Percentiles rank a stretch among this genome's conserved stretches.
Conservation (phyloP, 139 green algal species). For the Penium margaritaceum region DNA sequence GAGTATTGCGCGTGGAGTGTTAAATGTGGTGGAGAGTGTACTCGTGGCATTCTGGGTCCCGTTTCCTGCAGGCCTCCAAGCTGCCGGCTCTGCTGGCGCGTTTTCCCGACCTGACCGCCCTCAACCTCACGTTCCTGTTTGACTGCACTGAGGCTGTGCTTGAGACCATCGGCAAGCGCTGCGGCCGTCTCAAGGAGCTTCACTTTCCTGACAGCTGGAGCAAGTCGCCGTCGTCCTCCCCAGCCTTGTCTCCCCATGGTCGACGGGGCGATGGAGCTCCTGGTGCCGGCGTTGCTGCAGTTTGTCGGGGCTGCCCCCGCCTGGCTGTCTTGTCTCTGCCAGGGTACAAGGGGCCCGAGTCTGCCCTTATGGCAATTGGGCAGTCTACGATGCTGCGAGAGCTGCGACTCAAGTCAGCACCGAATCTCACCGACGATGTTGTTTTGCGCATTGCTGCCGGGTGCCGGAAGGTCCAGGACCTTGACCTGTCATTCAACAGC, state of each 20-base stretch:
- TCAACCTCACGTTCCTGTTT: slow-evolving; percentile 29
- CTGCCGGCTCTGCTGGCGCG: slow-evolving; percentile 1
- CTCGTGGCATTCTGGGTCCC: too few relatives aligned
- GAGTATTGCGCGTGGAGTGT: too few relatives aligned
- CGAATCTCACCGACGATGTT: slow-evolving; percentile 7
- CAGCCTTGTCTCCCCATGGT: too few relatives aligned
- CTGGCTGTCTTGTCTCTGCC: slow-evolving; percentile 11
- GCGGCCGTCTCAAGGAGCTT: slow-evolving; percentile 13
- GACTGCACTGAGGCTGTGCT: slow-evolving; percentile 25
- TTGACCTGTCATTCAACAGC: slow-evolving; percentile 23
- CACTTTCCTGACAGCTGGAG: slow-evolving; percentile 18
- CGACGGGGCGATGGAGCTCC: slow-evolving; percentile 11
- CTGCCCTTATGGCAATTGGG: slow-evolving; percentile 19
- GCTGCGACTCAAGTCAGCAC: slow-evolving; percentile 7
- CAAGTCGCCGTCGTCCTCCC: too few relatives aligned
- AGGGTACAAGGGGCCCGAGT: slow-evolving; percentile 23
- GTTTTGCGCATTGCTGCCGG: slow-evolving; percentile 7
- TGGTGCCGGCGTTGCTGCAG: slow-evolving; percentile 1
- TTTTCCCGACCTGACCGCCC: not conserved
- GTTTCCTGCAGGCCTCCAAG: slow-evolving; percentile 21
- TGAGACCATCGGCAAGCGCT: not conserved
- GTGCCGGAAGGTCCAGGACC: slow-evolving; percentile 21
- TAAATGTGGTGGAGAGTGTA: too few relatives aligned
- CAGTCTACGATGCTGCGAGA: not conserved
- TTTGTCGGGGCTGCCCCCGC: slow-evolving; percentile 11